These are phyloP conservation scores for Brassica carinata DNA, from an alignment of 345 rosid species.

Conservation along the genomic window DNA sequence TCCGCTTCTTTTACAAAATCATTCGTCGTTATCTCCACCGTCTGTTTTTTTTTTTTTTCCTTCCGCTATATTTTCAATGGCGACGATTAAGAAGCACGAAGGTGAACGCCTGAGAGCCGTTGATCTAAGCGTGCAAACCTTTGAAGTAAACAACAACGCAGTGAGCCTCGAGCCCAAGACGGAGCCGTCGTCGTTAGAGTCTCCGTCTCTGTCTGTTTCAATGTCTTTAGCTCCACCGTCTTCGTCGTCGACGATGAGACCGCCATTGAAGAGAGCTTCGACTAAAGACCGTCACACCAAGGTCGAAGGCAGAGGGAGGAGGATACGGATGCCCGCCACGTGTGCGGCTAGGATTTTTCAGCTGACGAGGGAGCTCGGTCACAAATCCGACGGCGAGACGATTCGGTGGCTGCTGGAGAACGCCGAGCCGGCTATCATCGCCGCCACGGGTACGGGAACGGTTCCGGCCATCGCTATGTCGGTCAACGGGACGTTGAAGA, in stretches of 20 bases:
- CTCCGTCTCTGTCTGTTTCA: constrained; percentile 39
- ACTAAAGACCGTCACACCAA: constrained; percentile 93
- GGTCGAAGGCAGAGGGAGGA: constrained; percentile 89
- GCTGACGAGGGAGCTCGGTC: constrained; percentile 82
- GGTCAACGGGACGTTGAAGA: constrained; percentile 80
- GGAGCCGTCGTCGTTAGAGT: constrained; percentile 50
- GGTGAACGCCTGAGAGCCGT: constrained; percentile 35
- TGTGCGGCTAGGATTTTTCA: constrained; percentile 95
- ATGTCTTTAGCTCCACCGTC: constrained; percentile 39
- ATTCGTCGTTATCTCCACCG: constrained; percentile 27
- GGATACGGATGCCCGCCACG: constrained; percentile 96
- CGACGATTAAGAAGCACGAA: constrained; percentile 42
- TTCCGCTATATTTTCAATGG: constrained; percentile 32
- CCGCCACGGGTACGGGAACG: constrained; percentile 91
- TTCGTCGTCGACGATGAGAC: constrained; percentile 35
- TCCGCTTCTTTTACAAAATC: constrained; percentile 9
- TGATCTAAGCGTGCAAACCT: constrained; percentile 32
- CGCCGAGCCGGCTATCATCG: constrained; percentile 86
- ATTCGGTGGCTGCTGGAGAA: constrained; percentile 85
- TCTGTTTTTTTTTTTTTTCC: background rate
- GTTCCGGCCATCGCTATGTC: constrained; percentile 94
- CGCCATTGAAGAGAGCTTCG: constrained; percentile 59
- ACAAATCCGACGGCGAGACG: constrained; percentile 91
- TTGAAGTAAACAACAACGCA: background rate
- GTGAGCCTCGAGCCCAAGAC: constrained; percentile 38